Conservation (phyloP, 2,329 filamentous ascomycete genomes). For the Trichothecium roseum region DNA sequence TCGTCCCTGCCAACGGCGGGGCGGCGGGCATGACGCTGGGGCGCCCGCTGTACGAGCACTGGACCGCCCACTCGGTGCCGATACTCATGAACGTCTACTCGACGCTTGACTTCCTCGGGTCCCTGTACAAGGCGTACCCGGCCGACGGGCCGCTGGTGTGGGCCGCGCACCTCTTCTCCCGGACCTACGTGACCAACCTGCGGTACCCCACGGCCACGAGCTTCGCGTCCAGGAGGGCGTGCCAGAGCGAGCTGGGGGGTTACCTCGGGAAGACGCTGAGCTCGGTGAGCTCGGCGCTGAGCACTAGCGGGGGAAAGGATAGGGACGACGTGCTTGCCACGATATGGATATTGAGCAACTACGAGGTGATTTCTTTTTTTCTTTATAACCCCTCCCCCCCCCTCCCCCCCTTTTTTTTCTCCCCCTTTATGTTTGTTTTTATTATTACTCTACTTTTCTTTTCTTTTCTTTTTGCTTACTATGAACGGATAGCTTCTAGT, state of each 20-base stretch:
- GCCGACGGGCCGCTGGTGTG: slow-evolving; percentile 24
- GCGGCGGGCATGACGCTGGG: slow-evolving; percentile 6
- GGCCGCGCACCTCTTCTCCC: slow-evolving; percentile 27
- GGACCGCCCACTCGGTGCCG: slow-evolving; percentile 26
- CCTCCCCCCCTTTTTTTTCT: no score
- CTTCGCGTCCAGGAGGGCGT: slow-evolving; percentile 13
- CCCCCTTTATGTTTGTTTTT: no score
- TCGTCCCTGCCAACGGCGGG: not conserved
- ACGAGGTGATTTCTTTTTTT: slow-evolving; percentile 19
- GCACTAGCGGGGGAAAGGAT: slow-evolving; percentile 14
- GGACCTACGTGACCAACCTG: slow-evolving; percentile 27
- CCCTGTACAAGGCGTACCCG: slow-evolving; percentile 14
- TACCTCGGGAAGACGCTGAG: slow-evolving; percentile 26
- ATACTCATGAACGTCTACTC: slow-evolving; percentile 27
- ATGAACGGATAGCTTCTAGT: slow-evolving; percentile 19
- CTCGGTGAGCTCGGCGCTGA: slow-evolving; percentile 26
- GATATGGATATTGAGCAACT: slow-evolving; percentile 28
- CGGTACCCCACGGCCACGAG: slow-evolving; percentile 18
- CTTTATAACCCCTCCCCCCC: no score
- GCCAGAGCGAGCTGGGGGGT: slow-evolving; percentile 19
- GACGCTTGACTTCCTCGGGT: slow-evolving; percentile 21
- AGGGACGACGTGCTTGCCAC: slow-evolving; percentile 26
- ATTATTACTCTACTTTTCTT: no score
- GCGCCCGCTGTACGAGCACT: slow-evolving; percentile 21
- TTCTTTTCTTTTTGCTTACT: no score